Percentiles rank a stretch among this genome's conserved stretches.
These are phyloP conservation scores for Amylocarpus encephaloides DNA, from an alignment of 2,329 filamentous ascomycete genomes.

Conservation along the genomic window DNA sequence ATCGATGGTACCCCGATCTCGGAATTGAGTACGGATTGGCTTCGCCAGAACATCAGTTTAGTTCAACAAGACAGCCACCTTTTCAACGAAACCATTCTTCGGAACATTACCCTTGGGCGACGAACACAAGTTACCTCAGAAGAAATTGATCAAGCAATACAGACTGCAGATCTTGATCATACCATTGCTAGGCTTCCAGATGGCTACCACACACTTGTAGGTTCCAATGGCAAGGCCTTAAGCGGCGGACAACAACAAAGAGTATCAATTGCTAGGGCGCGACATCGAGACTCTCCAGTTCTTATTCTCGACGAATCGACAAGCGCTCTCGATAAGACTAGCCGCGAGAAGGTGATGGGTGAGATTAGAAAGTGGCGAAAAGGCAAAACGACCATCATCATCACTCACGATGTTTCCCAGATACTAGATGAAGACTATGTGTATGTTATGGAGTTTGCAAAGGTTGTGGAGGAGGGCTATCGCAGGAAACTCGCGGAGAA, in stretches of 20 bases:
- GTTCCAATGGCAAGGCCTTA: conserved; percentile 60
- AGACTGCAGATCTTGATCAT: conserved; percentile 61
- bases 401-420: conserved; percentile 82
- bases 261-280: conserved; percentile 72
- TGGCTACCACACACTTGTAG: conserved; percentile 67
- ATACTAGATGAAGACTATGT: conserved; percentile 69
- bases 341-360: conserved; percentile 61
- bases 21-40: conserved; percentile 61
- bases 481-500: conserved; percentile 47
- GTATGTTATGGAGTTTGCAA: conserved; percentile 68
- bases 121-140: conserved; percentile 43
- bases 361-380: conserved; percentile 70
- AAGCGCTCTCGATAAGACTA: conserved; percentile 74
- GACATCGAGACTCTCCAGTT: conserved; percentile 69
- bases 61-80: conserved; percentile 77
- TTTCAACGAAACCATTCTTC: conserved; percentile 73
- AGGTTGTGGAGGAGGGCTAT: conserved; percentile 63
- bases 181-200: conserved; percentile 61
- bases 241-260: conserved; percentile 84
- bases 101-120: conserved; percentile 72
- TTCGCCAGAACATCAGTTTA: conserved; percentile 70
- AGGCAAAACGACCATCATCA: conserved; percentile 82
- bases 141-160: conserved; percentile 56
- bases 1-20: conserved; percentile 61
- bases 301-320: conserved; percentile 86